Base-by-base conservation (phyloP, 2,329 filamentous ascomycete species). In the Fonsecaea multimorphosa region DNA sequence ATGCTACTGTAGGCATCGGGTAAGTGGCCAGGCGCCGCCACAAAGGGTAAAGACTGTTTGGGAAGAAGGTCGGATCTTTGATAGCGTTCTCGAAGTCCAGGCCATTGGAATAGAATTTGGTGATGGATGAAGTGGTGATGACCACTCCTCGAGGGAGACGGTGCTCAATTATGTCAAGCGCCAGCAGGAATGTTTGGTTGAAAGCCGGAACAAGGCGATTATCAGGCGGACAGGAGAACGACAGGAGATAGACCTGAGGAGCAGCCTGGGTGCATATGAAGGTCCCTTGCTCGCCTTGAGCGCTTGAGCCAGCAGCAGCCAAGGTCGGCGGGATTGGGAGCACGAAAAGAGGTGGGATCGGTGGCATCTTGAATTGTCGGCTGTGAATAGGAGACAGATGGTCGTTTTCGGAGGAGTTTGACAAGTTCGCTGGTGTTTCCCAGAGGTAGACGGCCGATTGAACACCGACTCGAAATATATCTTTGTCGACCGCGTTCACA, bases 1-100 rank as follows among this genome's bases (percentile, higher is more conserved):
- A 81, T n/a, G 91, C 89, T 57, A 95, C 78, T 2, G 91, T 95
- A 27, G 91, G 91, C 90, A 93, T 92, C 14, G 91, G 90, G 74
- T 88, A 94, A 60, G 86, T 89, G 66, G 91, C 74, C 32, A 93
- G 78, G 5, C 89, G 82, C 46, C 82, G 80, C 81, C 88, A 93
- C 1, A 93, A 76, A 14, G 81, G 80, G 78, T 88, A 93, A 11
- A 93, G 78, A 58, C 82, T 81, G 12, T 82, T 76, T 1, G 85
- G 78, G 72, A 87, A 86, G 80, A 90, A 94, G 2, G 82, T 82
- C 1, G 86, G 82, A 0, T 85, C 86, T 32, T 78, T 77, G 36
- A 82, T 73, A n/a, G 87, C 89, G 74, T 91, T 85, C 44, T 87
- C 83, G 14, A 93, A 84, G 76, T 95, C 90, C n/a, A 95, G 84